Evolutionary conservation across 2,329 filamentous ascomycete genomes (phyloP), one percentile per base, ranked within the genome.

Genomic region (Cyphellophora attinorum): DNA sequence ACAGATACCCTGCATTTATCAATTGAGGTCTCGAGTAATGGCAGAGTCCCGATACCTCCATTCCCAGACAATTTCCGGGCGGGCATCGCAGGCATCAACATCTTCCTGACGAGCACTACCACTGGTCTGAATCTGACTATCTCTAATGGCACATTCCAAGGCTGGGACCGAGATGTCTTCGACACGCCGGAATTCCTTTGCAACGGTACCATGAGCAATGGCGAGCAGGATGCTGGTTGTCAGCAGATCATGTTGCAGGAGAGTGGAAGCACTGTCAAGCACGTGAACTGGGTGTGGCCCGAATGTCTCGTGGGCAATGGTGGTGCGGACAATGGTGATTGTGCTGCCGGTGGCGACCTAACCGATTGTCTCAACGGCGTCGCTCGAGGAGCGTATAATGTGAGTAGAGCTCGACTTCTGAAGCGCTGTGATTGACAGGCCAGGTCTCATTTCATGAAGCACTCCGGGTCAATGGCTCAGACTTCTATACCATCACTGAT

Each of bases 221-320:
- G 29, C 19, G 36, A 38, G 12, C 19, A 31, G 27, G 65, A 68
- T 34, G 70, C 68, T 5, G 77, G 69, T 28, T 55, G 78, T 5
- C 72, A 74, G 2, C 64, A 77, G 32, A 76, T 84, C 35, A 70
- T 84, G 61, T 53, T 58, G 17, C 72, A 79, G 42, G 78, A 84
- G 50, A 57, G 67, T 1, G 70, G 71, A 3, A 80, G 76, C 50
- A 83, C 79, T 0, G 80, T 84, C 28, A 84, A 84, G 52, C 79
- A 84, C 51, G 67, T 83, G 41, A 77, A 78, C 50, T 84, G 79
- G 76, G 61, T 71, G 13, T 84, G 79, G 79, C 79, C 80, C 0
- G 68, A 71, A 38, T 84, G 79, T 47, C 61, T 84, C 0, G 72
- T 76, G 3, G 79, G 79, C 12, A 61, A 77, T 32, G 74, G 74